Base-by-base conservation (phyloP, 2,329 filamentous ascomycete genomes). In the Pyricularia sp. region DNA sequence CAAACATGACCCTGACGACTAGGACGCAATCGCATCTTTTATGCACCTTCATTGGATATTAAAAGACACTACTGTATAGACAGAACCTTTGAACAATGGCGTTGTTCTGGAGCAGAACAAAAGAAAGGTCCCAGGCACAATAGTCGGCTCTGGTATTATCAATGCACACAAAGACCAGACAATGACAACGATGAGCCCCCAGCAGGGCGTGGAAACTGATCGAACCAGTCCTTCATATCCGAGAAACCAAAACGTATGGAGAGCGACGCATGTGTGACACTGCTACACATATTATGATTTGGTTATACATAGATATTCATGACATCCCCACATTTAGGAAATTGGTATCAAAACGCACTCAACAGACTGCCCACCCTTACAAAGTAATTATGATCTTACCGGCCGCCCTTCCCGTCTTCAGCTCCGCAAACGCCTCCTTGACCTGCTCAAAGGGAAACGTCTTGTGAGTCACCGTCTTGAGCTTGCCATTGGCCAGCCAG, bases 361-460 rank as follows among this genome's bases (percentile, higher is more conserved):
- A 6, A 63, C 25, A 63, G 10, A 63, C 14, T 4, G 26, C 10
- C 36, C 25, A 10, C 36, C 30, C 12, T 14, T 9, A 50, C n/a
- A 71, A 65, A 59, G 23, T 64, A 23, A 76, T 68, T 1, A 77
- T 66, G 59, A 77, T 72, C 70, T 78, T 77, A 0, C 75, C 76
- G 4, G 61, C 65, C 0, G 72, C 69, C 1, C 67, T 67, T 7
- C 73, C 73, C 20, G 68, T 50, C n/a, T 71, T 71, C 1, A 75
- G 69, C 68, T 72, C 72, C 26, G 59, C 67, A 31, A 73, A 77
- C 0, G 76, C 76, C 2, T 70, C 67, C 3, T 71, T 72, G 2
- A 71, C 74, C 1, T 75, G 69, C 0, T 72, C 70, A 36, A 74
- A 76, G 1, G 71, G 31, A 31, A 73, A 72, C 14, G 58, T 70